Evolutionary conservation across 176 grass and related monocot genomes (phyloP), one percentile per base, ranked within the genome.

Genomic region (Carex cristatella): DNA sequence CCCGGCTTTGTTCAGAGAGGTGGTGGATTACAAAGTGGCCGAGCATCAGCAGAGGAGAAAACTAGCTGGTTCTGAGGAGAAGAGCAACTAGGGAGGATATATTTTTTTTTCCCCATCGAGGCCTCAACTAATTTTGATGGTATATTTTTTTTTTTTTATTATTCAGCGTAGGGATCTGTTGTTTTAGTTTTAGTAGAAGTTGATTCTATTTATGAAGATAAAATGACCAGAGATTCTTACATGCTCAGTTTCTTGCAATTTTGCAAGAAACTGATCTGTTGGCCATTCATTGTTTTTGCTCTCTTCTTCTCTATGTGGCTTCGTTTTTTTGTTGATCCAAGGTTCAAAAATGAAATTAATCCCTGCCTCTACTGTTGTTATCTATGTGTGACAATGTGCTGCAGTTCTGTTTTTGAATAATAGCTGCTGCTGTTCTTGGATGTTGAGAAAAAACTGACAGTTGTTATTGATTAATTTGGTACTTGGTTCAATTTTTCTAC

Each of bases 1-100:
- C 18, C 89, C 96, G 60, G 93, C 33, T 51, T 76, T 98, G 81
- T 98, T 98, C 70, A 86, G 96, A 10, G 96, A 98, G 61, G 96
- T 98, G 3, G 90, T 98, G 18, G 96, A 98, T 83, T 98, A 95
- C 78, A 98, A 98, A 69, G 93, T 92, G 23, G 93, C 96, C 2
- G 96, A 95, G 86, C 96, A 98, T 89, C 86, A 95, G 84, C 96
- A 98, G 83, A 89, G 96, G 85, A 90, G 81, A 90, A 92, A 84
- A 48, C 86, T 98, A 61, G 93, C 93, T 38, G 85, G 87, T 53
- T 61, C 82, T 80, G 91, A 90, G 48, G 81, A 57, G 35, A 65
- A 88, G 77, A 28, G 80, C 68, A 23, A 84, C 16, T 94, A 92
- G 86, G 68, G 68, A 51, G 19, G 57, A 40, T 30, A 54, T 79